Conservation (phyloP, 1,284 basidiomycete genomes). For the Xerocomus minutiporus region DNA sequence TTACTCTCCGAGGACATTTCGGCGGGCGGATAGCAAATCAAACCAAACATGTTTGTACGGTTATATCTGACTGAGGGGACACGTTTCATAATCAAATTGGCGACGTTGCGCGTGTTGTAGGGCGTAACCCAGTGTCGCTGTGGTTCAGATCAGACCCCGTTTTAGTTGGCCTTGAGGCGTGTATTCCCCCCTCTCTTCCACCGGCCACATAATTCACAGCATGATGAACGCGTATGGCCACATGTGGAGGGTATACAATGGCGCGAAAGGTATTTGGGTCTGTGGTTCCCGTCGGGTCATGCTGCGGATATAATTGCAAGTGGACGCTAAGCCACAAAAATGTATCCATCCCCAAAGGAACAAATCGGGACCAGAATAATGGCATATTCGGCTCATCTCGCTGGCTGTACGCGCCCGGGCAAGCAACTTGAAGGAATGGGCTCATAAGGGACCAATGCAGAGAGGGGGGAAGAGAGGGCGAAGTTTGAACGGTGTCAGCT, state of each 20-base stretch:
- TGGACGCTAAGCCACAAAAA: slow-evolving; percentile 17
- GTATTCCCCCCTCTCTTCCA: background rate
- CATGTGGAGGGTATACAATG: slow-evolving; percentile 1
- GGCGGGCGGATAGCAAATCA: slow-evolving; percentile 5
- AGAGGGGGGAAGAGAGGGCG: background rate
- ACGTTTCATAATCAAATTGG: slow-evolving; percentile 23
- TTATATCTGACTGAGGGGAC: slow-evolving; percentile 10
- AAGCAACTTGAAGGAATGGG: background rate
- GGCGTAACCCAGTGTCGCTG: slow-evolving; percentile 14
- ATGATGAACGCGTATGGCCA: slow-evolving; percentile 1
- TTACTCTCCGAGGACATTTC: slow-evolving; percentile 21
- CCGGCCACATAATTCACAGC: background rate
- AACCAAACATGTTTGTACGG: slow-evolving; percentile 1
- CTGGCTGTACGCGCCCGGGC: background rate
- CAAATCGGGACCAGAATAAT: slow-evolving; percentile 2
- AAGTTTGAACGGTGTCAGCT: background rate
- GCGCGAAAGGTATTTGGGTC: background rate
- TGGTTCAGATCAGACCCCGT: slow-evolving; percentile 2
- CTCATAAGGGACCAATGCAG: background rate
- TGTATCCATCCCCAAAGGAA: slow-evolving; percentile 6
- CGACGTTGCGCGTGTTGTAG: slow-evolving; percentile 1
- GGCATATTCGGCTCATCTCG: slow-evolving; percentile 1
- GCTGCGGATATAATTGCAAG: slow-evolving; percentile 4
- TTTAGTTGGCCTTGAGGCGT: slow-evolving; percentile 13
- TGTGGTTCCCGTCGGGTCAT: slow-evolving; percentile 1